A percentile compares a stretch with the other conserved stretches of the same genome.
Conservation (phyloP, 2,329 filamentous ascomycete genomes). For the Paecilomyces fulvus region DNA sequence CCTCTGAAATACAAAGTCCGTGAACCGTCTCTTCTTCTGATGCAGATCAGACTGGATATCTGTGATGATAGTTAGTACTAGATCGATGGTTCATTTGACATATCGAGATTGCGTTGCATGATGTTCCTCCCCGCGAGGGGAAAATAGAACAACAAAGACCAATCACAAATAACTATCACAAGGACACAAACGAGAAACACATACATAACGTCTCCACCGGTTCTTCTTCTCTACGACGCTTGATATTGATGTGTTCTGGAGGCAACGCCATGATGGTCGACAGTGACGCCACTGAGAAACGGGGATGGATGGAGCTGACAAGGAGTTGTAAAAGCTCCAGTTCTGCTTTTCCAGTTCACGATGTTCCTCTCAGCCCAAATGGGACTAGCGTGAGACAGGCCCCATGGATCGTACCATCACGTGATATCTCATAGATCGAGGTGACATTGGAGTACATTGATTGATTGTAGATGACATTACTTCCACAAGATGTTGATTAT, state of each 20-base stretch:
- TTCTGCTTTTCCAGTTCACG: slow-evolving; percentile 3
- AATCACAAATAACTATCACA: not conserved
- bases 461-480: too few relatives aligned
- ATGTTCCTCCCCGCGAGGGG: not conserved
- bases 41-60: slow-evolving; percentile 38
- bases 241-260: slow-evolving; percentile 46
- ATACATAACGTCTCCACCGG: slow-evolving; percentile 48
- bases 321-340: slow-evolving; percentile 3
- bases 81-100: not conserved
- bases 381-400: not conserved
- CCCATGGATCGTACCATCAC: not conserved
- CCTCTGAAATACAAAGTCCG: slow-evolving; percentile 40
- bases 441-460: not conserved
- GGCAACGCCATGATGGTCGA: slow-evolving; percentile 33
- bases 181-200: not conserved
- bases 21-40: slow-evolving; percentile 40
- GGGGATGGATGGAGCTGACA: not conserved
- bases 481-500: not conserved
- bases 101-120: not conserved
- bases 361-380: not conserved
- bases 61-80: slow-evolving; percentile 12
- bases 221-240: slow-evolving; percentile 49
- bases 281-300: slow-evolving; percentile 1
- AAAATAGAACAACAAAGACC: not conserved
- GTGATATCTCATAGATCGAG: not conserved